Percentiles rank a stretch among this genome's conserved stretches.
Conservation (phyloP, 257 asterid species). For the Nicotiana tomentosiformis region DNA sequence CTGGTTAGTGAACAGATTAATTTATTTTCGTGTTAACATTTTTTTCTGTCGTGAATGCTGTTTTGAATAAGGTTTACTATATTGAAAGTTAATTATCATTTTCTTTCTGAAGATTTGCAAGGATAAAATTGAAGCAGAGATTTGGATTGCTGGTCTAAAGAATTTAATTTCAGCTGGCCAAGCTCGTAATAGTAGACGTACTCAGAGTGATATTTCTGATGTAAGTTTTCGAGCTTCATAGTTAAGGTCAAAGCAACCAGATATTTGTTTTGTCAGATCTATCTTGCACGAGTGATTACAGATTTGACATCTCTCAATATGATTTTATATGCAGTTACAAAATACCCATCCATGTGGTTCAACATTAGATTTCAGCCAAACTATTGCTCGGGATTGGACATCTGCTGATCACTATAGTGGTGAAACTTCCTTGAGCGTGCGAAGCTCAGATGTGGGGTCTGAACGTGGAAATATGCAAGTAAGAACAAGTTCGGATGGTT, state of each 20-base stretch:
- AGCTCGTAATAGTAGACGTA: conserved; percentile 50
- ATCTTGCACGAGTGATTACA: not conserved
- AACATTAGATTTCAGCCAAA: conserved; percentile 46
- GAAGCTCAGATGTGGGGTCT: conserved; percentile 74
- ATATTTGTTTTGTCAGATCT: not conserved
- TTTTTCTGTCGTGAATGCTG: conserved; percentile 1
- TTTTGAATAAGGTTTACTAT: not conserved
- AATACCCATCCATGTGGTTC: conserved; percentile 40
- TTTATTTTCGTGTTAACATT: not conserved
- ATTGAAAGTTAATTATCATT: conserved; percentile 6
- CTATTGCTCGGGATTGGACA: conserved; percentile 42
- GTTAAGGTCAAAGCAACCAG: conserved; percentile 1
- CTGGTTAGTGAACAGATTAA: conserved; percentile 50
- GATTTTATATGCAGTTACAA: conserved; percentile 45
- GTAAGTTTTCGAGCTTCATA: conserved; percentile 29
- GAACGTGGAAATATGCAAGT: conserved; percentile 78
- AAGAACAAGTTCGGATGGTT: conserved; percentile 91
- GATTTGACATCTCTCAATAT: not conserved
- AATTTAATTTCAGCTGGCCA: conserved; percentile 61
- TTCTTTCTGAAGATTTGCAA: conserved; percentile 68
- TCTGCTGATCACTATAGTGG: conserved; percentile 40
- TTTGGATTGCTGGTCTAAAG: conserved; percentile 86
- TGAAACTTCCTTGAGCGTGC: conserved; percentile 22
- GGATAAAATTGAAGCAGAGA: conserved; percentile 79
- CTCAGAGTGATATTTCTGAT: conserved; percentile 73